Conservation (phyloP, 73 alveolate species). For the Paramecium sexaurelia region DNA sequence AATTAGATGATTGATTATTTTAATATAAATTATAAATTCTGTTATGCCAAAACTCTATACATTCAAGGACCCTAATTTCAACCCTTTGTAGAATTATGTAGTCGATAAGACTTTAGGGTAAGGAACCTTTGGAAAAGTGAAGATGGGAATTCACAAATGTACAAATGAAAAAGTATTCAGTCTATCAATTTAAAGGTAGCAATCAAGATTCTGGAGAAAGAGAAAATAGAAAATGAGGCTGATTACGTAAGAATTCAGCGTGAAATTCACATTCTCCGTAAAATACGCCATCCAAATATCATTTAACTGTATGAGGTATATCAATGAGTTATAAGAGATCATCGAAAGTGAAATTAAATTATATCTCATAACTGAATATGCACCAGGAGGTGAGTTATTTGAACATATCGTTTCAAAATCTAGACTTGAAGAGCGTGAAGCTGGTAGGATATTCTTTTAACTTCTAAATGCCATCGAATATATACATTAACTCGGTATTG, state of each 20-base stretch:
- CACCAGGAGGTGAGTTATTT: slow-evolving; percentile 80
- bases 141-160: slow-evolving; percentile 82
- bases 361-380: slow-evolving; percentile 77
- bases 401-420: slow-evolving; percentile 61
- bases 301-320: slow-evolving; percentile 89
- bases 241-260: slow-evolving; percentile 87
- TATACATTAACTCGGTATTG: slow-evolving; percentile 82
- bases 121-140: slow-evolving; percentile 96
- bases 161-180: slow-evolving; percentile 87
- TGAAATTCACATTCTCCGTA: slow-evolving; percentile 90
- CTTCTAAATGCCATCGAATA: slow-evolving; percentile 89
- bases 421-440: slow-evolving; percentile 78
- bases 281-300: slow-evolving; percentile 88
- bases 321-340: slow-evolving; percentile 54
- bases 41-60: slow-evolving; percentile 61
- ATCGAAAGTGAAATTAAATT: slow-evolving; percentile 66
- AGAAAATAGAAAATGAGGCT: slow-evolving; percentile 75
- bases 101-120: slow-evolving; percentile 83
- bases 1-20: slow-evolving; percentile 39
- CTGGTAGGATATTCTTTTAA: slow-evolving; percentile 84
- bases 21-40: slow-evolving; percentile 8
- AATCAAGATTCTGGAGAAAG: slow-evolving; percentile 87
- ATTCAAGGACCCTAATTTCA: slow-evolving; percentile 45
- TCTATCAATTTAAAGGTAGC: slow-evolving; percentile 74
- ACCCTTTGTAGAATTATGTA: slow-evolving; percentile 27